These are phyloP conservation scores for Orbilia quercus DNA, from an alignment of 2,329 filamentous ascomycete genomes.

Conservation along the genomic window DNA sequence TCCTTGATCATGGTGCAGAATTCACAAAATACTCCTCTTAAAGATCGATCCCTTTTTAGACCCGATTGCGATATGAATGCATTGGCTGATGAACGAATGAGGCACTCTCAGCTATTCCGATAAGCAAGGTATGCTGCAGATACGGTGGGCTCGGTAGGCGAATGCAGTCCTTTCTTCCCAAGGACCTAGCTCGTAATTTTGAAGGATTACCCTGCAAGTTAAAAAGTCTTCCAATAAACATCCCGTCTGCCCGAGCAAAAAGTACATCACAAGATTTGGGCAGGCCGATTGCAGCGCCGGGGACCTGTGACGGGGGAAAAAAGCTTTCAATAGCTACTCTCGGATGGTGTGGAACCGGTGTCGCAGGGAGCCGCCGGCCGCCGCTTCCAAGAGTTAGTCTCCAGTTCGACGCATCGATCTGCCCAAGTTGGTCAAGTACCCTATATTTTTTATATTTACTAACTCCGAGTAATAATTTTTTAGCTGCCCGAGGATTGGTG, in stretches of 20 bases:
- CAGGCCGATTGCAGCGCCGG: constrained; percentile 35
- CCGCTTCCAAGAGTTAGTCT: constrained; percentile 22
- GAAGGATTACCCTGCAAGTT: background rate
- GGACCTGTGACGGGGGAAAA: constrained; percentile 18
- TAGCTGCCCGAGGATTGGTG: constrained; percentile 43
- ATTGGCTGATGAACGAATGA: constrained; percentile 9
- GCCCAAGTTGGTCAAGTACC: constrained; percentile 17
- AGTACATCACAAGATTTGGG: background rate
- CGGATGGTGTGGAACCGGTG: constrained; percentile 53
- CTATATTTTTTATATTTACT: constrained; percentile 26
- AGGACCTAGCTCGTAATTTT: background rate
- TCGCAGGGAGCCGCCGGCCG: constrained; percentile 43
- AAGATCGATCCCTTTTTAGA: background rate
- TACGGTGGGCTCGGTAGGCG: constrained; percentile 4
- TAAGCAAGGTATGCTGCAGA: no score
- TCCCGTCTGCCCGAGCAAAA: background rate
- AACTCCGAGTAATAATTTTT: constrained; percentile 35
- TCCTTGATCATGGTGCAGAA: constrained; percentile 21
- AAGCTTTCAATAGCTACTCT: constrained; percentile 10
- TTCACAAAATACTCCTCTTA: no score
- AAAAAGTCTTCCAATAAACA: background rate
- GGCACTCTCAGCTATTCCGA: constrained; percentile 26
- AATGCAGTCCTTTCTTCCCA: constrained; percentile 2
- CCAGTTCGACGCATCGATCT: constrained; percentile 35
- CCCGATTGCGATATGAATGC: constrained; percentile 40